Conservation (phyloP, 441 rosid genomes). For the Gossypium gossypioides region DNA sequence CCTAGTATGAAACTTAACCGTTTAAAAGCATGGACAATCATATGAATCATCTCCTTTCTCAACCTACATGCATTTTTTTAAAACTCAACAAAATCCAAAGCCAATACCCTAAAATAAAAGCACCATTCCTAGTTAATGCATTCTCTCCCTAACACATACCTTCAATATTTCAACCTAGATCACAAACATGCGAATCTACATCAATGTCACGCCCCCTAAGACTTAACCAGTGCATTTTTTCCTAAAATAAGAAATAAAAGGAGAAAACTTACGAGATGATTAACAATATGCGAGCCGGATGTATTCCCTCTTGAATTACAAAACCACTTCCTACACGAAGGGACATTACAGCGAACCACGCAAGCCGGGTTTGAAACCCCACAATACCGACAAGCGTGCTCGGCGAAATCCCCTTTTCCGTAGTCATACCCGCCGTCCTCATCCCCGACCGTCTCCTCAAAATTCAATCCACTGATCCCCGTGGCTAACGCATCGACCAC, state of each 20-base stretch:
- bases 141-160: neutral
- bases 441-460: slow-evolving; percentile 79
- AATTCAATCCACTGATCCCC: slow-evolving; percentile 72
- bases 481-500: slow-evolving; percentile 72
- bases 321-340: slow-evolving; percentile 98
- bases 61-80: neutral
- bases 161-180: neutral
- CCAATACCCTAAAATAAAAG: slow-evolving; percentile 1
- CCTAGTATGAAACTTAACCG: neutral
- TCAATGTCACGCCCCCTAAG: neutral
- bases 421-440: slow-evolving; percentile 61
- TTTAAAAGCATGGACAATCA: neutral
- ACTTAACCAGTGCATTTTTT: neutral
- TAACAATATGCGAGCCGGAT: slow-evolving; percentile 95
- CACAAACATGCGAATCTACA: slow-evolving; percentile 5
- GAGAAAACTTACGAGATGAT: slow-evolving; percentile 68
- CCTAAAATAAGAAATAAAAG: neutral
- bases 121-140: neutral
- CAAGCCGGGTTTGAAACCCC: slow-evolving; percentile 98
- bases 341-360: slow-evolving; percentile 90
- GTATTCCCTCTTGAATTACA: slow-evolving; percentile 98
- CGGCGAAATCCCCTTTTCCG: slow-evolving; percentile 77
- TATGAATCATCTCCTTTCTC: neutral
- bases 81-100: neutral
- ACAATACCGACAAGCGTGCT: slow-evolving; percentile 92